Conservation (phyloP, 768 basidiomycete genomes). For the Pulveroboletus ravenelii region DNA sequence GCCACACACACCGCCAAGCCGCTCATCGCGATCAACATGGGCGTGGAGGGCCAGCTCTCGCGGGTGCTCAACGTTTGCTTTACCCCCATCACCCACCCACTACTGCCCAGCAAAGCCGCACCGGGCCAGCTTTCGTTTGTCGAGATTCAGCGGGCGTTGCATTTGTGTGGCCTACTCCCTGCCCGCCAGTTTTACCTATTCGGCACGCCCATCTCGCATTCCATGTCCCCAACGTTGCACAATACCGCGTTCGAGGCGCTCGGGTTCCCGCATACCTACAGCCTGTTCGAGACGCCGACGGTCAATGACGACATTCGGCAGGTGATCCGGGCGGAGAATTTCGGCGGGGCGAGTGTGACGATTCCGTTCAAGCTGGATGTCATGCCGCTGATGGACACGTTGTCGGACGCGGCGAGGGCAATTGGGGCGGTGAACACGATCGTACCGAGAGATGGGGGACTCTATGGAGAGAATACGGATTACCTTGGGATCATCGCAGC, state of each 20-base stretch:
- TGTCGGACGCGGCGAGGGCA: slow-evolving; percentile 74
- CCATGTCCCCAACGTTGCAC: slow-evolving; percentile 90
- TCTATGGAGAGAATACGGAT: slow-evolving; percentile 94
- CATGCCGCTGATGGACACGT: slow-evolving; percentile 72
- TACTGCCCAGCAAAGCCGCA: slow-evolving; percentile 81
- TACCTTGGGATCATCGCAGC: slow-evolving; percentile 81
- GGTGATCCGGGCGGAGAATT: slow-evolving; percentile 59
- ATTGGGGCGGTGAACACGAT: slow-evolving; percentile 98
- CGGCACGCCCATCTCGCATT: slow-evolving; percentile 82
- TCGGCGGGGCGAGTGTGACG: slow-evolving; percentile 95
- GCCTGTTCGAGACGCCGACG: slow-evolving; percentile 64
- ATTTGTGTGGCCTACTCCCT: slow-evolving; percentile 77
- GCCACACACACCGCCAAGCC: slow-evolving; percentile 61
- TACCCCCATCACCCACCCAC: slow-evolving; percentile 86
- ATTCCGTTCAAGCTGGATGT: slow-evolving; percentile 94
- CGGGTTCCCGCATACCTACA: slow-evolving; percentile 81
- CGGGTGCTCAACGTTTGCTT: slow-evolving; percentile 82
- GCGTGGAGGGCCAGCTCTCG: slow-evolving; percentile 81
- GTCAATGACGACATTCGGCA: slow-evolving; percentile 64
- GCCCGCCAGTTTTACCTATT: slow-evolving; percentile 77
- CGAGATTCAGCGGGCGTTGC: slow-evolving; percentile 77
- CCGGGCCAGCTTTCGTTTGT: slow-evolving; percentile 90
- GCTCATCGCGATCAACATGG: slow-evolving; percentile 94
- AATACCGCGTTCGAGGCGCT: slow-evolving; percentile 80
- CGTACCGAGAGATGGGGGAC: slow-evolving; percentile 41